Conservation (phyloP, 345 rosid genomes). For the Populus ilicifolia region DNA sequence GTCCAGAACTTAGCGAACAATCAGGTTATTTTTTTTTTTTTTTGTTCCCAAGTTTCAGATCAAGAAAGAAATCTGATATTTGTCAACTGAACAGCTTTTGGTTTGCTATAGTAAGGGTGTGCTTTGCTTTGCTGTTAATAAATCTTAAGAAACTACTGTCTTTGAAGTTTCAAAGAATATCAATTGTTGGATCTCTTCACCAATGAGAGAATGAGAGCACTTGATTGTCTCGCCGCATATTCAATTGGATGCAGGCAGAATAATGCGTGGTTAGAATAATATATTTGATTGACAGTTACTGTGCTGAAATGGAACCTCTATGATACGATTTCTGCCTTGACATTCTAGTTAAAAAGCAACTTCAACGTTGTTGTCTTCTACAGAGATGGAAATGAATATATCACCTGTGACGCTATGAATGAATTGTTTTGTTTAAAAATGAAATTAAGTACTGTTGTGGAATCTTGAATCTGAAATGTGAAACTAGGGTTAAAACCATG, state of each 20-base stretch:
- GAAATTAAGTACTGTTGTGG: too few species aligned
- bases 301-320: too few species aligned
- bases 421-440: too few species aligned
- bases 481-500: too few species aligned
- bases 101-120: not conserved
- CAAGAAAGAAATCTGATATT: not conserved
- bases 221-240: not conserved
- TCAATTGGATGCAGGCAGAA: not conserved
- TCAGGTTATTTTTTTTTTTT: conserved; percentile 48
- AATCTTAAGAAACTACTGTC: not conserved
- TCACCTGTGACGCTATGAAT: too few species aligned
- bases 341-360: too few species aligned
- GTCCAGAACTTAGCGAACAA: conserved; percentile 74
- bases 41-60: not conserved
- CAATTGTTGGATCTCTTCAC: not conserved
- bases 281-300: too few species aligned
- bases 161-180: not conserved
- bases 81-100: conserved; percentile 1
- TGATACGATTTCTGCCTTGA: too few species aligned
- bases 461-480: too few species aligned
- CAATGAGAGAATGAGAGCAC: not conserved
- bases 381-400: too few species aligned
- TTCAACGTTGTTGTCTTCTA: too few species aligned
- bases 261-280: conserved; percentile 6
- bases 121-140: not conserved